Evolutionary conservation across 768 basidiomycete genomes (phyloP).

Genomic region (Lentinula raphanica): DNA sequence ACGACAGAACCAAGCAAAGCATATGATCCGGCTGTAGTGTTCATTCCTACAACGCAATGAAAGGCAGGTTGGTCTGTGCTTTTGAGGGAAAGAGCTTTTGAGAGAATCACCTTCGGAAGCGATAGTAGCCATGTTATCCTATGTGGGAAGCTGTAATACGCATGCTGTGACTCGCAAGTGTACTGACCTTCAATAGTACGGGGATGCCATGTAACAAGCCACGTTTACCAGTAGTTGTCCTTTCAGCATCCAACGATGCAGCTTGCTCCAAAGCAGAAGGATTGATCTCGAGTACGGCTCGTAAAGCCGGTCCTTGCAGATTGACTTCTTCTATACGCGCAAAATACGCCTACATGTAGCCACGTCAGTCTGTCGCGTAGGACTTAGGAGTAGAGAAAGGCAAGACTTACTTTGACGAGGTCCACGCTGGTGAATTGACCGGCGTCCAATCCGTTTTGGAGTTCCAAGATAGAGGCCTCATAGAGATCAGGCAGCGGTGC

Average conservation of each 20-base stretch:
- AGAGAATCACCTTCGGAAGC: slow-evolving; percentile 18
- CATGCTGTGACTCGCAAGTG: too few species aligned
- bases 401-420: slow-evolving; percentile 29
- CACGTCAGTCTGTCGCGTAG: not conserved
- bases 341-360: slow-evolving; percentile 32
- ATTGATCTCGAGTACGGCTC: slow-evolving; percentile 35
- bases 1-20: slow-evolving; percentile 28
- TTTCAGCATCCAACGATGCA: slow-evolving; percentile 26
- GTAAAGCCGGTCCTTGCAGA: slow-evolving; percentile 27
- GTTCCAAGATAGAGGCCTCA: slow-evolving; percentile 33
- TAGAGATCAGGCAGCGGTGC: slow-evolving; percentile 37
- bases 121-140: slow-evolving; percentile 27
- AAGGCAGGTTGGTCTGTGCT: too few species aligned
- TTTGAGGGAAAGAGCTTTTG: too few species aligned
- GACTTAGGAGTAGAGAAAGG: not conserved
- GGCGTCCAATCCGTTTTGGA: slow-evolving; percentile 30
- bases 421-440: slow-evolving; percentile 35
- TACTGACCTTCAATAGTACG: slow-evolving; percentile 8
- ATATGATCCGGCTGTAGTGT: slow-evolving; percentile 36
- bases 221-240: slow-evolving; percentile 21
- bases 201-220: slow-evolving; percentile 34
- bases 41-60: slow-evolving; percentile 24
- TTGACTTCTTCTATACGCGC: slow-evolving; percentile 40
- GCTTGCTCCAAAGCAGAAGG: slow-evolving; percentile 33
- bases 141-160: not conserved